Evolutionary conservation across 1,284 basidiomycete species (phyloP), one percentile per base, ranked within the genome.

Genomic region (Phaffia rhodozyma): DNA sequence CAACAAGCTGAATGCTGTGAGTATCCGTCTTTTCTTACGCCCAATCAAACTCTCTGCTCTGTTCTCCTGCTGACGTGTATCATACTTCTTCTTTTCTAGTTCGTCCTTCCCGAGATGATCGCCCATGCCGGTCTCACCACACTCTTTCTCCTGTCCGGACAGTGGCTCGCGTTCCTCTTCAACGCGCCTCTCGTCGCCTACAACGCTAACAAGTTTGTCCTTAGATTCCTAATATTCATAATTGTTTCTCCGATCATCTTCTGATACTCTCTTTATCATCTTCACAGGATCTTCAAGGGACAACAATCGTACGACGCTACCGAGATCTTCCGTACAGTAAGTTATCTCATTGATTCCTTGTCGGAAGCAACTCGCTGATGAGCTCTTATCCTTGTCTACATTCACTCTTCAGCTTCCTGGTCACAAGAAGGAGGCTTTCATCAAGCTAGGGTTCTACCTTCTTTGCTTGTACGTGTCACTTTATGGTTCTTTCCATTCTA

Each of bases 241-340:
- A 3, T 21, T 27, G 25, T 60, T 29, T 21, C 23, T 43, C 23
- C 23, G 11, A 23, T 50, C 2, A 21, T 3, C 29, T 25, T 63
- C 30, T 34, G 21, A 29, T 55, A 6, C 21, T 51, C 32, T 49
- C 34, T 2, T 38, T 23, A 20, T 3, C 49, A 20, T 51, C 48
- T 61, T 3, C 32, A 11, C 74, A 97, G 92, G 78, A 91, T 97
- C 73, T 83, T 89, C 72, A 86, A 86, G 75, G 92, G 92, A 73
- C 88, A 88, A 72, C 93, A 97, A 78, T 94, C 97, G 89, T 94
- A 97, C 74, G 94, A 99, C 75, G 94, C 94, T 61, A 98, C 96
- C 38, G 96, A 98, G 77, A 98, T 98, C 71, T 98, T 99, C 83
- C 83, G 96, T 69, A 94, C 94, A 16, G 59, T 65, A 32, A 58